Evolutionary conservation across 371 early-diverging fungal genomes (phyloP), one percentile per base, ranked within the genome.

Genomic region (Mortierella polycephala): DNA sequence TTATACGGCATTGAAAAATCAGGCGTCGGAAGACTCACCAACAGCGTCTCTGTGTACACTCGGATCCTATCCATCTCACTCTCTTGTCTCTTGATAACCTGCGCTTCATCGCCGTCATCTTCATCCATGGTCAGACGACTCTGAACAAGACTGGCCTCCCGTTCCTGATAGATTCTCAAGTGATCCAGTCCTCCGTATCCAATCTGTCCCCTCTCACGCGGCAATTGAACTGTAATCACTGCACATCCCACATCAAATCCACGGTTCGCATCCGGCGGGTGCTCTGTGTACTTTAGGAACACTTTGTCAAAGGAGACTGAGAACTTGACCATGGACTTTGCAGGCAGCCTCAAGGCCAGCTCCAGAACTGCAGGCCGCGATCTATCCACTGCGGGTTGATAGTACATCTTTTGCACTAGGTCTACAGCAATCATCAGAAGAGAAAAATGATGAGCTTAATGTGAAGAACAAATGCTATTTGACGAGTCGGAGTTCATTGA

Each of bases 1-100:
- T 99, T 99, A 83, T 98, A 99, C 0, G 98, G 98, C 99, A 99
- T 99, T 61, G 93, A 93, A 67, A 99, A 99, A 66, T 99, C 99
- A 2, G 99, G 98, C 11, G 96, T 95, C 7, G 98, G 96, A 56
- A 97, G 85, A 51, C 90, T 92, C 42, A 96, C 88, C 51, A 97
- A 84, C 11, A 97, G 68, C 7, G 92, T 89, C 67, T 95, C 94
- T 1, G 96, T 95, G 71, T 94, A 96, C 11, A 95, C 72, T 20
- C 93, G 83, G 53, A 86, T 84, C 37, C 75, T 73, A 67, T 75
- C 54, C 76, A 55, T 60, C 9, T 37, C 20, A 21, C 47, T 51
- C 42, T 55, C 57, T 30, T 30, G 30, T 30, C 4, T 30, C 30
- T 30, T 30, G 30, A 30, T 30, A 30, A 30, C 30, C 12, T 40